phyloP scores from a whole-genome alignment of 2,329 filamentous ascomycete genomes.

The Cercospora brassicicola region DNA sequence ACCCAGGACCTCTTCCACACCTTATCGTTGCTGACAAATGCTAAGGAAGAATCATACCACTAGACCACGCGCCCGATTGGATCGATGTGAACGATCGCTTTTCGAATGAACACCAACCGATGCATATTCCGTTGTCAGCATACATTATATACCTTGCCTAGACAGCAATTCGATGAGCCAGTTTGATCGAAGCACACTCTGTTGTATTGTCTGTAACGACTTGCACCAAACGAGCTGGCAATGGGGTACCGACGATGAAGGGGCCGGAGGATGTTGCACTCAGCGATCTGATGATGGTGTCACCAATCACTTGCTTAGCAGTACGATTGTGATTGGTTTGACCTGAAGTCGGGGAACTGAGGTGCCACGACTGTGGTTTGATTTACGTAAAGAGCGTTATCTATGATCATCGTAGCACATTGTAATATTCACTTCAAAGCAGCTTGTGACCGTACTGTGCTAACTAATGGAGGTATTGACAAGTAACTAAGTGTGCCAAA shows the following conservation, averaged over 20 bases:
- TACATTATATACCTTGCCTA: too few relatives aligned
- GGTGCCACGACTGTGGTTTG: background rate
- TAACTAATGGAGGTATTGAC: too few relatives aligned
- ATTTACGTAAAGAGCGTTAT: too few relatives aligned
- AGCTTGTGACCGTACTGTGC: too few relatives aligned
- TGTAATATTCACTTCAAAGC: too few relatives aligned
- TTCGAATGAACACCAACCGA: too few relatives aligned
- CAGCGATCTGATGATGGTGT: background rate
- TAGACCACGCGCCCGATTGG: background rate
- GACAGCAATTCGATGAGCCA: too few relatives aligned
- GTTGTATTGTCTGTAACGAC: background rate
- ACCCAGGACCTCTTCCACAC: background rate
- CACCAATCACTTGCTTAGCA: background rate
- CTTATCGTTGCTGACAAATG: background rate
- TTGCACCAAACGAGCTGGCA: background rate
- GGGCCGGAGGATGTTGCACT: background rate
- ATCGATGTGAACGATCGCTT: too few relatives aligned
- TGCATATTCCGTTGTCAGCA: too few relatives aligned
- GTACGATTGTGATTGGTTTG: background rate
- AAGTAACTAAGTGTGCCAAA: too few relatives aligned
- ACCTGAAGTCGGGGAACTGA: background rate
- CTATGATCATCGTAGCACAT: too few relatives aligned
- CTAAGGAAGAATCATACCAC: slow-evolving; percentile 5
- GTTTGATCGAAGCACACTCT: background rate
- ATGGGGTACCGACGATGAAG: background rate